Percentiles rank a stretch among this genome's conserved stretches.
These are phyloP conservation scores for Angophora floribunda DNA, from an alignment of 345 rosid genomes.

Conservation along the genomic window DNA sequence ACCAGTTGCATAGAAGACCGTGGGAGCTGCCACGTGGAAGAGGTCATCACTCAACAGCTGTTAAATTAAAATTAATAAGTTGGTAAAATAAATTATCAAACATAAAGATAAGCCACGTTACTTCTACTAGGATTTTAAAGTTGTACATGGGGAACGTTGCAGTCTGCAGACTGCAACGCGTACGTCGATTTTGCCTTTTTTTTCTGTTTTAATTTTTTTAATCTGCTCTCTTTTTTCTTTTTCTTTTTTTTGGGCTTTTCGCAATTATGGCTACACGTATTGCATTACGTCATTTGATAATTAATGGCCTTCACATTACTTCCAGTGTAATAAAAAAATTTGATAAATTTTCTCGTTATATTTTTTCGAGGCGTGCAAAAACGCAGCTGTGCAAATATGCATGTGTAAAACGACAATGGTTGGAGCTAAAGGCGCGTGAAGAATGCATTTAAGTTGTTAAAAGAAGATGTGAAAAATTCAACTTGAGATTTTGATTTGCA, in stretches of 20 bases:
- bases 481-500: not conserved
- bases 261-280: not conserved
- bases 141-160: not conserved
- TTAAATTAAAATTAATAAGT: not conserved
- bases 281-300: not conserved
- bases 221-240: not conserved
- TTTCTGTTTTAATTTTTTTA: not conserved
- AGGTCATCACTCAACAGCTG: not conserved
- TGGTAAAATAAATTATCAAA: not conserved
- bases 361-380: not conserved
- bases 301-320: not conserved
- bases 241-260: not conserved
- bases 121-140: not conserved
- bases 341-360: not conserved
- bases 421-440: not conserved
- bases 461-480: fast-evolving
- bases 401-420: not conserved
- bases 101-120: not conserved
- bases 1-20: not conserved
- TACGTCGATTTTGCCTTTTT: not conserved
- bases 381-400: not conserved
- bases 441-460: not conserved
- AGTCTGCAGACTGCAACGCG: not conserved
- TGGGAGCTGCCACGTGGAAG: not conserved
- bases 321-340: no score